These are phyloP conservation scores for Suillus sp. DNA, from an alignment of 768 basidiomycete species.

Conservation along the genomic window DNA sequence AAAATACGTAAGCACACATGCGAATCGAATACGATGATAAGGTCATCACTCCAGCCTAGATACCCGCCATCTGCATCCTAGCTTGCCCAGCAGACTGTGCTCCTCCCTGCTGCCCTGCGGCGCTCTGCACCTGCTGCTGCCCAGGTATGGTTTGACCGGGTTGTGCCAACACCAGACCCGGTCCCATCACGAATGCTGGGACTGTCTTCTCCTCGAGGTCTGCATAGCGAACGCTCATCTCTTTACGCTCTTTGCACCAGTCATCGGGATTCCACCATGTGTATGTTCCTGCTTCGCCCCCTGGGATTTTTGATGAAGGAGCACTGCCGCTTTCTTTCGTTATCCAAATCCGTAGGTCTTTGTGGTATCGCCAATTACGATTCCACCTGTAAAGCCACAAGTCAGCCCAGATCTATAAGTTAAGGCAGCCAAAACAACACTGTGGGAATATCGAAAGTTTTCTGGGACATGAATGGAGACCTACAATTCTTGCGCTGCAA, in stretches of 20 bases:
- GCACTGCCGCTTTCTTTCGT: constrained; percentile 85
- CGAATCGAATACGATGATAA: constrained; percentile 18
- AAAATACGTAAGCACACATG: constrained; percentile 24
- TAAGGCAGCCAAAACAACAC: not conserved
- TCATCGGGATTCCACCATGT: constrained; percentile 87
- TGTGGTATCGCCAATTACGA: constrained; percentile 97
- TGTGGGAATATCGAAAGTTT: not conserved
- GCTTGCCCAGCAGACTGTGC: constrained; percentile 31
- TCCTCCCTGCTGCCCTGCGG: constrained; percentile 31
- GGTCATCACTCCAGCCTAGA: constrained; percentile 25
- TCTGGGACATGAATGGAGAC: constrained; percentile 35
- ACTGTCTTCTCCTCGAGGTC: constrained; percentile 75
- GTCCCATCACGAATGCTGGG: constrained; percentile 59
- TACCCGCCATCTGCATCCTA: constrained; percentile 39
- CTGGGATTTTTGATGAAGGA: constrained; percentile 74
- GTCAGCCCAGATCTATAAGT: constrained; percentile 13
- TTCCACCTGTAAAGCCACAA: constrained; percentile 61
- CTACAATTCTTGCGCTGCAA: constrained; percentile 93
- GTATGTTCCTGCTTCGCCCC: constrained; percentile 86
- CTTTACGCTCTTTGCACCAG: constrained; percentile 76
- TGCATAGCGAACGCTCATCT: constrained; percentile 72
- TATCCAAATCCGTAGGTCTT: constrained; percentile 79
- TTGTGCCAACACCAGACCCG: constrained; percentile 47
- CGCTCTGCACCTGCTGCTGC: constrained; percentile 41
- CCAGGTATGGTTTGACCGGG: constrained; percentile 33